Evolutionary conservation across 2,329 filamentous ascomycete species (phyloP).

Genomic region (Pseudogymnoascus pannorum): DNA sequence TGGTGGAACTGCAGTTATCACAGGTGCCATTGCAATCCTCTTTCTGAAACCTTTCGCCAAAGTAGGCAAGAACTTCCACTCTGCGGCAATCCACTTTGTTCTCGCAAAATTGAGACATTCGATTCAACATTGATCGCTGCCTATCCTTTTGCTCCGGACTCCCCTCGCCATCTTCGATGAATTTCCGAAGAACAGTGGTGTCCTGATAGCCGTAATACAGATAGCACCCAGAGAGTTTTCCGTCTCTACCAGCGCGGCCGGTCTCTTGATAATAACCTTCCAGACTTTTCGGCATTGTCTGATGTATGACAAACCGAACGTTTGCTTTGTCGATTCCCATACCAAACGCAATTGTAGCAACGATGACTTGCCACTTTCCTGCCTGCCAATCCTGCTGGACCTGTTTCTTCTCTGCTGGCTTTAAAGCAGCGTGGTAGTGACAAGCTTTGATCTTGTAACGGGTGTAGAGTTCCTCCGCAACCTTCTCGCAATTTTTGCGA

Average conservation of each 20-base stretch:
- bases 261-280: constrained; percentile 99
- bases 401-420: constrained; percentile 55
- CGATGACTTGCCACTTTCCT: constrained; percentile 76
- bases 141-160: constrained; percentile 72
- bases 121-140: constrained; percentile 76
- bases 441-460: constrained; percentile 62
- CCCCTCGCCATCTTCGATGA: constrained; percentile 79
- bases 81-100: constrained; percentile 82
- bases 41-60: constrained; percentile 73
- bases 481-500: constrained; percentile 70
- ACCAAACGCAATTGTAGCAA: constrained; percentile 96
- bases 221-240: constrained; percentile 78
- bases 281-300: constrained; percentile 85
- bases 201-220: constrained; percentile 83
- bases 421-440: constrained; percentile 81
- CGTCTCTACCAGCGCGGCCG: constrained; percentile 87
- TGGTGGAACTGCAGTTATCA: constrained; percentile 78
- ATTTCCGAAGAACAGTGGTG: constrained; percentile 61
- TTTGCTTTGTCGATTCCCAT: constrained; percentile 99
- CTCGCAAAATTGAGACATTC: constrained; percentile 81
- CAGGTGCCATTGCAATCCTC: constrained; percentile 68
- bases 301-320: constrained; percentile 93
- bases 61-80: constrained; percentile 85
- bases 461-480: constrained; percentile 60
- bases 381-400: constrained; percentile 79